Base-by-base conservation (phyloP, 345 rosid genomes). In the Trapa incisa region DNA sequence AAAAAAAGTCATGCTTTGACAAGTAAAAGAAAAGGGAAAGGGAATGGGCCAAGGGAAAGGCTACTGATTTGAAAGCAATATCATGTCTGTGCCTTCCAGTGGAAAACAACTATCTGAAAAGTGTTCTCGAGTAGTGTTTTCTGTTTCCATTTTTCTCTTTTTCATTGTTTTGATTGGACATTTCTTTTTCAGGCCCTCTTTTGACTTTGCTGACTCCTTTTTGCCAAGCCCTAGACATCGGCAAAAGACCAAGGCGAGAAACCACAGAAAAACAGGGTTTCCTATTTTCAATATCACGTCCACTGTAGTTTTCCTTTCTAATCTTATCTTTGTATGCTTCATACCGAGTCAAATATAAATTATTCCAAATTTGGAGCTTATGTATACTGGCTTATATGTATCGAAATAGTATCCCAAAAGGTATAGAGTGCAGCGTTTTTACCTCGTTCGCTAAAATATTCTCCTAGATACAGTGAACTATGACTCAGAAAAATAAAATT, bases 71-170 rank as follows among this genome's bases (percentile, higher is more conserved):
- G 68, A 65, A 45, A 45, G 70, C 54, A 69, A 56, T 68, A 10
- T 70, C 29, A 22, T 22, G 74, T 67, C 71, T 39, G 48, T 5
- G 12, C 64, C 70, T 73, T 76, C 69, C 32, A 67, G 74, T 73
- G 73, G 72, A 65, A 69, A 76, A 66, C 42, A 50, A 41, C 16
- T 65, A 66, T 70, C 61, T 58, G 65, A 42, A 47, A 47, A 67
- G 61, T 67, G 64, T 70, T 35, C 65, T 72, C 69, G 11, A 41
- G 47, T 47, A 4, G 69, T 58, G 50, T 56, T 69, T 69, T 64
- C 67, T 48, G 14, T 48, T 11, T 9, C 29, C 29, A 22, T 22
- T 22, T 22, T 22, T 22, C 29, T 22, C 29, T 22, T 22, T 22
- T 22, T 22, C 29, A 22, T 22, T 22, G 29, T 22, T 22, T 22